These are phyloP conservation scores for Ormosia semicastrata DNA, from an alignment of 306 rosid genomes.

Conservation along the genomic window DNA sequence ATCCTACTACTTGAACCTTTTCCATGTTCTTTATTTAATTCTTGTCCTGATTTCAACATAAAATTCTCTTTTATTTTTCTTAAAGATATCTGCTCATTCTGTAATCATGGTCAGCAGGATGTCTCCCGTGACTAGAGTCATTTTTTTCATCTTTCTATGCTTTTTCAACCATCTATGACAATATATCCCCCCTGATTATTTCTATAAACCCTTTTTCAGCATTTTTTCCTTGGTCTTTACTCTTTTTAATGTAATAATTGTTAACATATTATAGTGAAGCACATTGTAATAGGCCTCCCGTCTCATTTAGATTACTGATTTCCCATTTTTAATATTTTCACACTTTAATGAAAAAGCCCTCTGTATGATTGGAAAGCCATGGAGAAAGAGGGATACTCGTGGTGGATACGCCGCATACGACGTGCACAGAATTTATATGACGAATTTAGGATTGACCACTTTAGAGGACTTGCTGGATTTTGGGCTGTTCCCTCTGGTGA, in stretches of 20 bases:
- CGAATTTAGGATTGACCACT: conserved; percentile 93
- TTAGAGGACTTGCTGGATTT: conserved; percentile 89
- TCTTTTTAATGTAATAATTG: not conserved
- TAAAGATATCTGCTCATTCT: conserved; percentile 10
- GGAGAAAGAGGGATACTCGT: conserved; percentile 90
- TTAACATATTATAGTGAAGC: not conserved
- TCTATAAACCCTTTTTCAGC: conserved; percentile 13
- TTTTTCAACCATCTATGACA: not conserved
- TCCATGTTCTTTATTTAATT: conserved; percentile 8
- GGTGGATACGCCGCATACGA: conserved; percentile 86
- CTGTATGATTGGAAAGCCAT: conserved; percentile 93
- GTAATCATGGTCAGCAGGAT: not conserved
- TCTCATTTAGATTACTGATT: conserved; percentile 25
- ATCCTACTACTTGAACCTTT: not conserved
- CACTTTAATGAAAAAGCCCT: conserved; percentile 62
- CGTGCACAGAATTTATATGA: conserved; percentile 85
- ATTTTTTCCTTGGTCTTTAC: not conserved
- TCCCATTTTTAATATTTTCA: conserved; percentile 10
- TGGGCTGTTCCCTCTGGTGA: conserved; percentile 98
- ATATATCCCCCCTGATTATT: not conserved
- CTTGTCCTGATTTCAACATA: conserved; percentile 13
- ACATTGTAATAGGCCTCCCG: not conserved
- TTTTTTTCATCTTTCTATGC: conserved; percentile 10
- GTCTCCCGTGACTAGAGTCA: not conserved
- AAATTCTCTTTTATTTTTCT: not conserved